Evolutionary conservation across 192 early-diverging fungal genomes (phyloP).

Genomic region (Pilobolus umbonatus): DNA sequence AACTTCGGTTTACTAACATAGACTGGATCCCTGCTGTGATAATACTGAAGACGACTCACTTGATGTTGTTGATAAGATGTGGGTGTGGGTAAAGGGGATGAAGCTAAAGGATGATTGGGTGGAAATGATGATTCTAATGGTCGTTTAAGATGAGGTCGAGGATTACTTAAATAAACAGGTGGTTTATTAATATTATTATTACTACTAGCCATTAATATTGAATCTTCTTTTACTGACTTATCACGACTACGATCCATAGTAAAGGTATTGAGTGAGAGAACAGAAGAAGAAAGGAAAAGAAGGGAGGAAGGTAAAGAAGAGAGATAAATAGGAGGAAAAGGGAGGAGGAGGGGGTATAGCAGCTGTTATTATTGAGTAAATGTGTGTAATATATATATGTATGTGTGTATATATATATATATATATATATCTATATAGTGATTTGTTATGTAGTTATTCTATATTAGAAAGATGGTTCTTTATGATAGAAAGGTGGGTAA

Average conservation of each 20-base stretch:
- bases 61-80: constrained; percentile 25
- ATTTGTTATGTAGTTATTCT: neutral
- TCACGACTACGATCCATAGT: neutral
- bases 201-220: constrained; percentile 4
- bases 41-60: constrained; percentile 22
- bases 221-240: too few species aligned
- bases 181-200: constrained; percentile 7
- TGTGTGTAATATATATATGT: neutral
- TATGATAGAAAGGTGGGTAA: neutral
- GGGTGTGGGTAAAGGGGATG: constrained; percentile 13
- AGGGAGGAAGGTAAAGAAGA: neutral
- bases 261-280: neutral
- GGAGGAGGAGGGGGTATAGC: neutral
- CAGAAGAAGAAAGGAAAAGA: neutral
- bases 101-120: constrained; percentile 24
- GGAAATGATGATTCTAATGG: constrained; percentile 12
- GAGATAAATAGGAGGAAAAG: neutral
- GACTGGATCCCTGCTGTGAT: constrained; percentile 26
- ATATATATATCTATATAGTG: neutral
- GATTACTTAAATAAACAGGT: constrained; percentile 15
- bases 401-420: neutral
- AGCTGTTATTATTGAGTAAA: neutral
- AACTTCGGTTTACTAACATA: constrained; percentile 40
- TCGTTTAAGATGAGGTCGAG: constrained; percentile 16
- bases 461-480: neutral